phyloP scores from a whole-genome alignment of 768 basidiomycete genomes.

The Phylloporus rhodoxanthus region DNA sequence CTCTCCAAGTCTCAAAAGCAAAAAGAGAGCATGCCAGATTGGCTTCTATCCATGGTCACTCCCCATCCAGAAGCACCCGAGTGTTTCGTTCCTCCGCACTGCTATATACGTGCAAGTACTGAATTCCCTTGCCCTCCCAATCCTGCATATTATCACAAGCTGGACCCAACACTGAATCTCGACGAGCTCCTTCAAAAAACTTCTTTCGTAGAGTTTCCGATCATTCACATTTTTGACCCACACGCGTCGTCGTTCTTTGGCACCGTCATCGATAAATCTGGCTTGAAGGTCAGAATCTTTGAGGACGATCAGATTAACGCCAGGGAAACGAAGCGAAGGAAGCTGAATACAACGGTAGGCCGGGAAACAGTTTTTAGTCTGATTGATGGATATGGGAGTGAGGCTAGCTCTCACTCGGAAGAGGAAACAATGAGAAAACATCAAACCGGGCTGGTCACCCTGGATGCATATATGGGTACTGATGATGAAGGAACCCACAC shows the following conservation, averaged over 20 bases:
- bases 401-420: conserved; percentile 34
- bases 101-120: conserved; percentile 49
- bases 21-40: conserved; percentile 46
- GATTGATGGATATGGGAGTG: conserved; percentile 57
- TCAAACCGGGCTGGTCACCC: conserved; percentile 13
- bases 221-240: conserved; percentile 68
- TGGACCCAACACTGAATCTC: conserved; percentile 50
- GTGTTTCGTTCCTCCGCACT: conserved; percentile 51
- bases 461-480: conserved; percentile 23
- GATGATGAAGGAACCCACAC: conserved; percentile 8
- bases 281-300: conserved; percentile 27
- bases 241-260: conserved; percentile 49
- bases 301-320: conserved; percentile 21
- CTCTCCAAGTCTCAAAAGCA: conserved; percentile 34
- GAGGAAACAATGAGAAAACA: conserved; percentile 6
- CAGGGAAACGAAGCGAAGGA: conserved; percentile 48
- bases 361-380: conserved; percentile 53
- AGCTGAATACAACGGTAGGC: conserved; percentile 46
- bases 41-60: conserved; percentile 49
- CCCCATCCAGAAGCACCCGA: conserved; percentile 54
- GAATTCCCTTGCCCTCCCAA: conserved; percentile 24
- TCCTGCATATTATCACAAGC: conserved; percentile 44
- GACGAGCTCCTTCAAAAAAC: conserved; percentile 47
- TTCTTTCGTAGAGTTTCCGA: conserved; percentile 79
- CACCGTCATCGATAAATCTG: conserved; percentile 50